Conservation (phyloP, 768 basidiomycete species). For the Harrya chromipes region DNA sequence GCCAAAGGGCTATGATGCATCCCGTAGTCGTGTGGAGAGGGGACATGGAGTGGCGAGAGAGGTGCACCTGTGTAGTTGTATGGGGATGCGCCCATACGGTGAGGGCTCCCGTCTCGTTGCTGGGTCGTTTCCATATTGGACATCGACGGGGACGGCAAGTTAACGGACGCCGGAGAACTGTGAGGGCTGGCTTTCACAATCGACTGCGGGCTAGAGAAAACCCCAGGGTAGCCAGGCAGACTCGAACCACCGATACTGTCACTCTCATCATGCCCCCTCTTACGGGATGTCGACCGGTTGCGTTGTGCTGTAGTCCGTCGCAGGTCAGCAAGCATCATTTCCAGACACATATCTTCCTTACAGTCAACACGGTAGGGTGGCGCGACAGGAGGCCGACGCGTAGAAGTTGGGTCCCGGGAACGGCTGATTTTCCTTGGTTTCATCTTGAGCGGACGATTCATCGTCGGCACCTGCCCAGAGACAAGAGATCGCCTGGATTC, state of each 20-base stretch:
- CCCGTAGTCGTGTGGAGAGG: slow-evolving; percentile 56
- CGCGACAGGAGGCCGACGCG: slow-evolving; percentile 53
- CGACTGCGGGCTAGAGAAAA: slow-evolving; percentile 53
- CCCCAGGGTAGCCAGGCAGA: slow-evolving; percentile 46
- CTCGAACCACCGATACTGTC: slow-evolving; percentile 45
- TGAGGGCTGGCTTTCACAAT: slow-evolving; percentile 55
- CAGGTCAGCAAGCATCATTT: slow-evolving; percentile 14
- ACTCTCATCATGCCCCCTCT: slow-evolving; percentile 66
- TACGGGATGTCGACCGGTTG: slow-evolving; percentile 73
- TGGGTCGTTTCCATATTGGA: slow-evolving; percentile 45
- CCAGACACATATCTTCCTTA: slow-evolving; percentile 33
- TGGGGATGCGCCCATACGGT: slow-evolving; percentile 41
- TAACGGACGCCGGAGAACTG: slow-evolving; percentile 72
- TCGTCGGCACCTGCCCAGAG: slow-evolving; percentile 39
- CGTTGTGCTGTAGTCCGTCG: slow-evolving; percentile 47
- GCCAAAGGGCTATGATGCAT: slow-evolving; percentile 33
- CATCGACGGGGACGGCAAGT: slow-evolving; percentile 68
- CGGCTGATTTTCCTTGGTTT: slow-evolving; percentile 52
- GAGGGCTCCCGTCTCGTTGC: slow-evolving; percentile 54
- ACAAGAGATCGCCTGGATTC: slow-evolving; percentile 58
- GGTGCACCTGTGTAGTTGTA: slow-evolving; percentile 45
- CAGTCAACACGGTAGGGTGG: slow-evolving; percentile 67
- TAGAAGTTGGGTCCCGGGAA: slow-evolving; percentile 55
- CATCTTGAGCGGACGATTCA: slow-evolving; percentile 49
- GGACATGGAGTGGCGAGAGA: slow-evolving; percentile 49